Conservation (phyloP, 2,329 filamentous ascomycete genomes). For the Dactylellina drechsleri region DNA sequence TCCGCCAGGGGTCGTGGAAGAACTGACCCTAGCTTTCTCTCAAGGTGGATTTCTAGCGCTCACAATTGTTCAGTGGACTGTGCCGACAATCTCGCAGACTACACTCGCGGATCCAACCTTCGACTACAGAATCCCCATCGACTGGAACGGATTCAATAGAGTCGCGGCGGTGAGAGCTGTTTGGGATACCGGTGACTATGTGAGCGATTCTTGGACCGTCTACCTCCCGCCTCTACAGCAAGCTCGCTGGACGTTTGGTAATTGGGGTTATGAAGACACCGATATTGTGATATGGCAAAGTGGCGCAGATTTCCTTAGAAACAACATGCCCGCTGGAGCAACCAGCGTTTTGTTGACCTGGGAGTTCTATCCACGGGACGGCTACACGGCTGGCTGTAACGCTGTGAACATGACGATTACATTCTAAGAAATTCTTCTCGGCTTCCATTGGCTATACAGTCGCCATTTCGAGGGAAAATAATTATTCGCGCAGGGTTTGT, state of each 20-base stretch:
- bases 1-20: constrained; percentile 65
- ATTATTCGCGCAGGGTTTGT: no score
- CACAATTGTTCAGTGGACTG: constrained; percentile 68
- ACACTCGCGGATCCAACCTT: constrained; percentile 59
- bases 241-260: constrained; percentile 60
- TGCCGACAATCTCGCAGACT: constrained; percentile 61
- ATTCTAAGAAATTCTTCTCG: no score
- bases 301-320: background rate
- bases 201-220: constrained; percentile 70
- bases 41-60: constrained; percentile 65
- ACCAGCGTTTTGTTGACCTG: no score
- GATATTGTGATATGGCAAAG: constrained; percentile 12
- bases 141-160: constrained; percentile 66
- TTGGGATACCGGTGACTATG: constrained; percentile 65
- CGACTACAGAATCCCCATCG: constrained; percentile 64
- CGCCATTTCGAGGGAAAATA: no score
- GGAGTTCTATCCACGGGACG: no score
- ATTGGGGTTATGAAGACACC: constrained; percentile 51
- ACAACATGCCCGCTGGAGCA: no score
- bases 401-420: no score
- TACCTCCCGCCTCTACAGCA: constrained; percentile 68
- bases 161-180: constrained; percentile 68
- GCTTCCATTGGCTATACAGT: no score
- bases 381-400: no score
- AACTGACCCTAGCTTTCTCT: constrained; percentile 68